phyloP scores from a whole-genome alignment of 2,329 filamentous ascomycete species.

The Ceratocystis lukuohia region DNA sequence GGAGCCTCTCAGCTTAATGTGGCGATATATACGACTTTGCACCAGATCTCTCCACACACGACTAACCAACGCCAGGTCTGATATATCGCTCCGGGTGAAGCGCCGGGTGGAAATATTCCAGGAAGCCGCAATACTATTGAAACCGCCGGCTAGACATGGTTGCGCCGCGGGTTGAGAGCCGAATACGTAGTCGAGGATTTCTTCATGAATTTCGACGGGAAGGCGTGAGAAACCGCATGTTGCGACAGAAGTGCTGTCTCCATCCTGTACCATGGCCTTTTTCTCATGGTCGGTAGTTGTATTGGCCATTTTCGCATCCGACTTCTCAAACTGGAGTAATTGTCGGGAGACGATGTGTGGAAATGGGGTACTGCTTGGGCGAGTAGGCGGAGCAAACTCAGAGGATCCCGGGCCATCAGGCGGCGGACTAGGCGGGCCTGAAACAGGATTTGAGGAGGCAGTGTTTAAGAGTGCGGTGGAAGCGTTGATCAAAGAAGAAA shows the following conservation, averaged over 20 bases:
- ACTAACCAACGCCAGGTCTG: conserved; percentile 50
- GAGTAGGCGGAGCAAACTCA: conserved; percentile 37
- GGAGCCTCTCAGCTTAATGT: conserved; percentile 63
- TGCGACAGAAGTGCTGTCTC: not conserved
- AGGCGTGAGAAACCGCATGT: conserved; percentile 33
- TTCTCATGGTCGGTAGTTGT: not conserved
- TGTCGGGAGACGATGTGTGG: conserved; percentile 40
- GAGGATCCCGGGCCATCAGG: conserved; percentile 30
- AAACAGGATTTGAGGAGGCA: conserved; percentile 26
- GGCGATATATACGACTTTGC: conserved; percentile 59
- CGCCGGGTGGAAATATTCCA: conserved; percentile 40
- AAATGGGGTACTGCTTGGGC: conserved; percentile 48
- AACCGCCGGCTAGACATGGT: conserved; percentile 40
- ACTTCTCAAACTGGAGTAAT: conserved; percentile 4
- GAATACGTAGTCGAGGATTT: conserved; percentile 57
- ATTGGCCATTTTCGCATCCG: not conserved
- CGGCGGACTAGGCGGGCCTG: conserved; percentile 10
- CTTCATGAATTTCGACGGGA: conserved; percentile 58
- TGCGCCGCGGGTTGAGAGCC: conserved; percentile 50
- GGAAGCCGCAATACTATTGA: conserved; percentile 28
- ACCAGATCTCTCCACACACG: conserved; percentile 53
- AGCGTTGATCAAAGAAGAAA: conserved; percentile 21
- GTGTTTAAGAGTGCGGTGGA: conserved; percentile 24
- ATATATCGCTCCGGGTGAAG: conserved; percentile 53
- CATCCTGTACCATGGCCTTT: not conserved